phyloP scores from a whole-genome alignment of 2,329 filamentous ascomycete species.

The Epichloe elymi region DNA sequence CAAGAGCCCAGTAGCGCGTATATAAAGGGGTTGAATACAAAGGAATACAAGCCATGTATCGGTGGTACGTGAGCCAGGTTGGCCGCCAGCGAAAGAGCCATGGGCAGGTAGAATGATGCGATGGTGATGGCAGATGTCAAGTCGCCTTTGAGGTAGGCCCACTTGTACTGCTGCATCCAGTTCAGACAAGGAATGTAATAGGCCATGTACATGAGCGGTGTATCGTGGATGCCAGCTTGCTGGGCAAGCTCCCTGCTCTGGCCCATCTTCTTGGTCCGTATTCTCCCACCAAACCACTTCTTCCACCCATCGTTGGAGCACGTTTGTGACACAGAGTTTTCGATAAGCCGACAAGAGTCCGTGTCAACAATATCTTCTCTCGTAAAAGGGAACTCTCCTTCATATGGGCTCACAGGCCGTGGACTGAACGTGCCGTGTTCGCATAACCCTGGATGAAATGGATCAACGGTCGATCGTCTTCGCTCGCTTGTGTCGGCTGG shows the following conservation, averaged over 20 bases:
- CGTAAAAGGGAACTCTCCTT: conserved; percentile 19
- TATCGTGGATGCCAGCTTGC: conserved; percentile 60
- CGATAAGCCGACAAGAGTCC: conserved; percentile 21
- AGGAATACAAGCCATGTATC: conserved; percentile 87
- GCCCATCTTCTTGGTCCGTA: conserved; percentile 54
- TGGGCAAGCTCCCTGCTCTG: conserved; percentile 60
- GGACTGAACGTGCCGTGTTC: conserved; percentile 70
- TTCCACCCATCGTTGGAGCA: conserved; percentile 32
- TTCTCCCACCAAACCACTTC: conserved; percentile 34
- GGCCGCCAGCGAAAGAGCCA: conserved; percentile 84
- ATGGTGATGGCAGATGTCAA: conserved; percentile 83
- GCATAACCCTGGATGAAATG: conserved; percentile 37
- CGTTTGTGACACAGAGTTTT: conserved; percentile 25
- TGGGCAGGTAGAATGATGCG: conserved; percentile 96
- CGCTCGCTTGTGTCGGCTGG: conserved; percentile 6
- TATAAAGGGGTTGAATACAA: conserved; percentile 87
- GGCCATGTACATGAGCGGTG: conserved; percentile 68
- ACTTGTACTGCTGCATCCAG: conserved; percentile 81
- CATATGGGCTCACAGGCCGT: conserved; percentile 37
- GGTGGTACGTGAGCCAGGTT: conserved; percentile 89
- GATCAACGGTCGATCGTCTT: conserved; percentile 11
- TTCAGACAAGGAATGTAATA: conserved; percentile 89
- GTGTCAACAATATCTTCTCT: conserved; percentile 21
- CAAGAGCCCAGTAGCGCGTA: conserved; percentile 88
- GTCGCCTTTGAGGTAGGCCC: conserved; percentile 73